Evolutionary conservation across 2,329 filamentous ascomycete genomes (phyloP), one percentile per base, ranked within the genome.

Genomic region (Karstenula rhodostoma): DNA sequence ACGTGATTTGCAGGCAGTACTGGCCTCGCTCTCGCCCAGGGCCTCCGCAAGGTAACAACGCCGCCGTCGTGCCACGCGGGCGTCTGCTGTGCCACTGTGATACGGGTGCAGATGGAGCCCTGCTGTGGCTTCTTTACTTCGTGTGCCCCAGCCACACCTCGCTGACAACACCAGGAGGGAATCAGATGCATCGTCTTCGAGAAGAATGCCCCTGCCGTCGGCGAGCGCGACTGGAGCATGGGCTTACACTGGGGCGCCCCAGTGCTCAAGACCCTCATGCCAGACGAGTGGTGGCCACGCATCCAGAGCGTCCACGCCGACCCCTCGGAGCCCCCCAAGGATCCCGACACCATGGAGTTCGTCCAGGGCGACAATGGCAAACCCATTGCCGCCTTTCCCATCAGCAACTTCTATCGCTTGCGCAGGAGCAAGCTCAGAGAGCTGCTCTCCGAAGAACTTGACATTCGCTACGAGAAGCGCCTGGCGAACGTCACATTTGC

Each of bases 181-280:
- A 71, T 78, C 54, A 43, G 60, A 62, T 88, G 86, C 72, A 78
- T 72, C 40, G 82, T 89, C 46, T 88, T 84, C 67, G 86, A 89
- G 73, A 84, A 84, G 44, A 84, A 87, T 63, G 59, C 69, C 5
- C 79, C 83, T 43, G 77, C 84, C 35, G 61, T 66, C 42, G 44
- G 77, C 73, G 58, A 84, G 82, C 33, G 84, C 77, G 87, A 87
- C 62, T 90, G 87, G 88, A 88, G 86, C 3, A 77, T 90, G 58
- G 89, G 87, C 0, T 77, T 90, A 58, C 86, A 89, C 69, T 90
- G 87, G 87, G 85, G 84, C 4, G 79, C 89, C 8, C 79, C 83
- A 0, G 80, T 79, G 1, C 77, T 89, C 43, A 79, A 83, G 47
- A 70, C 78, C 8, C 77, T 89, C 23, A 76, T 89, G 29, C 84